Percentiles rank a stretch among this genome's conserved stretches.
Conservation (phyloP, 116 monocot genomes). For the Dioscorea cayenensis region DNA sequence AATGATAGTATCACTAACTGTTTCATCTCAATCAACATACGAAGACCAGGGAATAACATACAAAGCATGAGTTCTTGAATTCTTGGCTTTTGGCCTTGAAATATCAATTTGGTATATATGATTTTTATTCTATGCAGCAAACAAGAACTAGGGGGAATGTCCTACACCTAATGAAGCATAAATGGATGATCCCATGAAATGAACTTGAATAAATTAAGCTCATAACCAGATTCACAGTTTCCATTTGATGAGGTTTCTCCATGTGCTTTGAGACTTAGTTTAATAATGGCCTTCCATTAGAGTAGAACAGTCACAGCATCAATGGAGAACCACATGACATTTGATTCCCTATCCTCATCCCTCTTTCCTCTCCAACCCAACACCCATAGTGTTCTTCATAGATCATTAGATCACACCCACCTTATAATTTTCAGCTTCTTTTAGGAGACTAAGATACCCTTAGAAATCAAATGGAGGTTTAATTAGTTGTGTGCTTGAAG, state of each 20-base stretch:
- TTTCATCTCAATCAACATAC: not conserved
- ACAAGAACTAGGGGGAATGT: not conserved
- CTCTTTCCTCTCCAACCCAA: not conserved
- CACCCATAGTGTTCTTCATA: constrained; percentile 4
- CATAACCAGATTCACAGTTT: not conserved
- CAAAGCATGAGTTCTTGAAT: no score
- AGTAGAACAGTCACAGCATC: not conserved
- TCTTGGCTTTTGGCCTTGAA: not conserved
- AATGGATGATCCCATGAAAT: no score
- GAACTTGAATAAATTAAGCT: no score
- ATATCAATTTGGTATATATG: not conserved
- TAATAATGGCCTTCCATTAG: not conserved
- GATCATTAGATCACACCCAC: not conserved
- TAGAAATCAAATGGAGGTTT: no score
- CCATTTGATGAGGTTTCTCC: not conserved
- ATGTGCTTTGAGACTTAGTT: not conserved
- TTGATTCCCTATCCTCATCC: constrained; percentile 9
- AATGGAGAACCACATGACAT: constrained; percentile 17
- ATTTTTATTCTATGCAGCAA: not conserved
- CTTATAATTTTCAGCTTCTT: not conserved
- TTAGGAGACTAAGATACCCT: not conserved
- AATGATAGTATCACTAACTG: not conserved
- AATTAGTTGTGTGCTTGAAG: no score
- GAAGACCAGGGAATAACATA: no score
- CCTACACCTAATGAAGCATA: not conserved